Evolutionary conservation across 768 basidiomycete genomes (phyloP).

Genomic region (Suillus bovinus): DNA sequence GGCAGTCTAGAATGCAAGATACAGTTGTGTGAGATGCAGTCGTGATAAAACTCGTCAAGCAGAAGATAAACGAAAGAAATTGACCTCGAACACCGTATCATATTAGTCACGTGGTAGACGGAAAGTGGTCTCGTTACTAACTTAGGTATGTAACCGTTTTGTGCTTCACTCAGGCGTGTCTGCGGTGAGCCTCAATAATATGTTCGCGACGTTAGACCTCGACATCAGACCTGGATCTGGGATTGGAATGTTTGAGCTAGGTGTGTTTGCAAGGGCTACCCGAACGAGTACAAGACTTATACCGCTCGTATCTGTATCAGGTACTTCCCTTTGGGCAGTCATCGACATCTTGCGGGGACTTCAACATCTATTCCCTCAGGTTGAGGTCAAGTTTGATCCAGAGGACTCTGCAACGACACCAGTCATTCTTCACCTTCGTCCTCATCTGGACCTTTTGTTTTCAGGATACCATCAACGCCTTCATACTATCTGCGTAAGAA

Average conservation of each 20-base stretch:
- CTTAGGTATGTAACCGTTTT: slow-evolving; percentile 15
- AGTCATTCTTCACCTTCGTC: slow-evolving; percentile 74
- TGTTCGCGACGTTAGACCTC: slow-evolving; percentile 72
- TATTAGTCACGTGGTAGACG: not conserved
- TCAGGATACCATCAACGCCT: slow-evolving; percentile 77
- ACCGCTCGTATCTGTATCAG: slow-evolving; percentile 34
- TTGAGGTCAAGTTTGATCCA: slow-evolving; percentile 82
- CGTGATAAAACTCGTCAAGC: not conserved
- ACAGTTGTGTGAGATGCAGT: not conserved
- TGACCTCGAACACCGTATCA: not conserved
- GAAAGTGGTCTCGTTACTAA: not conserved
- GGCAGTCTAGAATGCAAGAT: not conserved
- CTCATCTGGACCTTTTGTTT: slow-evolving; percentile 85
- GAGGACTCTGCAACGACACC: slow-evolving; percentile 71
- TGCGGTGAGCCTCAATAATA: slow-evolving; percentile 23
- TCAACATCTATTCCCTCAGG: slow-evolving; percentile 73
- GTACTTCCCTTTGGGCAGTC: slow-evolving; percentile 76
- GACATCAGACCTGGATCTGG: slow-evolving; percentile 77
- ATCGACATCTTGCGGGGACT: slow-evolving; percentile 66
- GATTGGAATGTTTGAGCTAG: slow-evolving; percentile 77
- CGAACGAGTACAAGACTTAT: not conserved
- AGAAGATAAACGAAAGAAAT: not conserved
- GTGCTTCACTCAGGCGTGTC: not conserved
- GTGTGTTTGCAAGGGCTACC: slow-evolving; percentile 34
- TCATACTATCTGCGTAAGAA: slow-evolving; percentile 73